Evolutionary conservation across 495 filamentous ascomycete species (phyloP).

Genomic region (Paragyromitra xinjiangensis): DNA sequence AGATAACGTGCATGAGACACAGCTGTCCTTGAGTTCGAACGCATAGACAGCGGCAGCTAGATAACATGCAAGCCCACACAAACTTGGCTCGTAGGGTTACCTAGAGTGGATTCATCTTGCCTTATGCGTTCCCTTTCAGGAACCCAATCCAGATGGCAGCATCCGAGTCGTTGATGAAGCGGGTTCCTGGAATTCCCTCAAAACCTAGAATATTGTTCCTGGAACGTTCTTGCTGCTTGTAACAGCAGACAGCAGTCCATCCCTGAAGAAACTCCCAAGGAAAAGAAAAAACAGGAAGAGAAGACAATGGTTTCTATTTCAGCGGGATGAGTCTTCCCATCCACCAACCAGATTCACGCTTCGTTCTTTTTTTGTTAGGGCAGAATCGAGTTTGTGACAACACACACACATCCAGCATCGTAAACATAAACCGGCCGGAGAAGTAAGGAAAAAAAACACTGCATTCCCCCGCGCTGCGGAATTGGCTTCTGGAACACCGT

Average conservation of each 20-base stretch:
- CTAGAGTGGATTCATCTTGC: slow-evolving; percentile 36
- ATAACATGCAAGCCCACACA: slow-evolving; percentile 33
- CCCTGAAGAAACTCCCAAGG: slow-evolving; percentile 4
- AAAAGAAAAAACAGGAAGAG: background rate
- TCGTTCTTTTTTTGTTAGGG: slow-evolving; percentile 23
- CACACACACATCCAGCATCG: slow-evolving; percentile 41
- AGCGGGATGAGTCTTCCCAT: background rate
- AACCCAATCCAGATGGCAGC: slow-evolving; percentile 42
- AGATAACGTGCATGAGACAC: slow-evolving; percentile 38
- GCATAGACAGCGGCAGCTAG: slow-evolving; percentile 26
- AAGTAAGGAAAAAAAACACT: background rate
- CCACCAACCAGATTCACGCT: background rate
- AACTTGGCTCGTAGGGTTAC: slow-evolving; percentile 20
- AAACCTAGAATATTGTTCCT: slow-evolving; percentile 8
- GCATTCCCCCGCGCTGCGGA: slow-evolving; percentile 7
- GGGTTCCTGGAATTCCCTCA: slow-evolving; percentile 48
- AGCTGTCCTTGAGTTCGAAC: slow-evolving; percentile 9
- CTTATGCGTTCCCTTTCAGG: slow-evolving; percentile 36
- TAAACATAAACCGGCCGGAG: slow-evolving; percentile 11
- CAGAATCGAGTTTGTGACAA: slow-evolving; percentile 43
- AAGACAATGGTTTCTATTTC: background rate
- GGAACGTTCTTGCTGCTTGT: background rate
- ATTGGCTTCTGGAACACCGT: slow-evolving; percentile 23
- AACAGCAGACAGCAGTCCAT: slow-evolving; percentile 1
- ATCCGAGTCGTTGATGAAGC: slow-evolving; percentile 37